Base-by-base conservation (phyloP, 257 asterid species). In the Scutellaria galericulata region DNA sequence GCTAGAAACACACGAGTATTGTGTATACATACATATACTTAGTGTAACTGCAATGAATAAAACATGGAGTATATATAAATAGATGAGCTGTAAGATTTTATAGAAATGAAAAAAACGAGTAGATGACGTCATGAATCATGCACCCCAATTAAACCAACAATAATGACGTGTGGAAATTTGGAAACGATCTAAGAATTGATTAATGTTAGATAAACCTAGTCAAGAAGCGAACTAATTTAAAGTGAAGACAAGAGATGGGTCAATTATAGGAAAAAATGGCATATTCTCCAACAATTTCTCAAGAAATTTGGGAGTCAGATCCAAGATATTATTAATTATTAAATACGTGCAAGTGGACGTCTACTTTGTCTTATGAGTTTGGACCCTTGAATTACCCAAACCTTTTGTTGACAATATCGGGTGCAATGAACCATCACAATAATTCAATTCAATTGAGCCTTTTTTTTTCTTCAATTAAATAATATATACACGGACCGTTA, bases 251-350 rank as follows among this genome's bases (percentile, higher is more conserved):
- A 53, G 22, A 78, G 66, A 75, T 1, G 4, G 64, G 84, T 79
- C 85, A 83, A 79, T 60, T 52, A 48, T 64, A 45, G 44, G 46
- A 55, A 22, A 50, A 35, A 64, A 62, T 50, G 77, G 75, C 50
- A 67, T 82, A 80, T 78, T 75, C 79, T 57, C 68, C 50, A 48
- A 59, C 27, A 70, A 64, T 59, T 39, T 62, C 55, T 64, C 48
- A 20, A n/a, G 27, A 46, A 73, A 64, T 41, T 55, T 22, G 55
- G 68, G 75, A 37, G 53, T 60, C 15, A 52, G 76, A 77, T 75
- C 70, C 64, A 68, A 70, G 59, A 42, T 64, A 78, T 55, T 53
- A 81, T 59, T 48, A 35, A 31, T 31, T 2, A 31, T 70, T 1
- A 14, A 47, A 13, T 60, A 37, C 15, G 0, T 52, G 62, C 73